These are phyloP conservation scores for Phytophthora capsici DNA, from an alignment of 352 stramenopile species.

Conservation along the genomic window DNA sequence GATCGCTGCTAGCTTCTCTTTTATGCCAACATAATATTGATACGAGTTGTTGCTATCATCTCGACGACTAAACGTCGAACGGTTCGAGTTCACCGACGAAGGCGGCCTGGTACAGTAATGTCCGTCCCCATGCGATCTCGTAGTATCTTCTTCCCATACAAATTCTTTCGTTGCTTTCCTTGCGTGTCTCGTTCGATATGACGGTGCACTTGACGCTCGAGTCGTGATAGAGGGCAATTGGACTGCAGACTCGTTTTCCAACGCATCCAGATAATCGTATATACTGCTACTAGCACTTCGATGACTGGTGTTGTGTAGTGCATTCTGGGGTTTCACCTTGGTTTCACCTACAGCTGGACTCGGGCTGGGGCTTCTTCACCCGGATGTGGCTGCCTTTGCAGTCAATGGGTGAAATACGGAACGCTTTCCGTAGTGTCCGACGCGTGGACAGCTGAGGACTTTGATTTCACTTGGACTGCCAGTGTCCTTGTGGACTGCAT, in stretches of 20 bases:
- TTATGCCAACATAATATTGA: conserved; percentile 74
- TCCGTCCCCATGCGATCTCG: conserved; percentile 6
- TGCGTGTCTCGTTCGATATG: conserved; percentile 16
- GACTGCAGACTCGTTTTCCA: conserved; percentile 67
- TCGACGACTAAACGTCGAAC: conserved; percentile 40
- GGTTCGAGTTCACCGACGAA: conserved; percentile 35
- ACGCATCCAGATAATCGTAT: conserved; percentile 81
- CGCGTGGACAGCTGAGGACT: too few relatives aligned
- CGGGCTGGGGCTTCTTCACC: too few relatives aligned
- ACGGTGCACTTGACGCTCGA: conserved; percentile 17
- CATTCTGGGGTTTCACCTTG: too few relatives aligned
- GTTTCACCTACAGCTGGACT: too few relatives aligned
- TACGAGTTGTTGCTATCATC: conserved; percentile 45
- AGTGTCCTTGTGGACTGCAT: too few relatives aligned
- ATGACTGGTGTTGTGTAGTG: too few relatives aligned
- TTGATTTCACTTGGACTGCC: too few relatives aligned
- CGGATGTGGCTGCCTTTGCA: too few relatives aligned
- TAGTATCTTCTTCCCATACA: conserved; percentile 44
- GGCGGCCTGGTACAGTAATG: conserved; percentile 2
- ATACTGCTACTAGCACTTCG: conserved; percentile 49
- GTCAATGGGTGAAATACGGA: too few relatives aligned
- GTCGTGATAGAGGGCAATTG: conserved; percentile 52
- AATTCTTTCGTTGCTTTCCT: conserved; percentile 26
- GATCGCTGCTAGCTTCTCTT: conserved; percentile 82
- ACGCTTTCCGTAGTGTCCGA: too few relatives aligned